These are phyloP conservation scores for Phytophthora fragariae DNA, from an alignment of 352 stramenopile genomes.

Conservation along the genomic window DNA sequence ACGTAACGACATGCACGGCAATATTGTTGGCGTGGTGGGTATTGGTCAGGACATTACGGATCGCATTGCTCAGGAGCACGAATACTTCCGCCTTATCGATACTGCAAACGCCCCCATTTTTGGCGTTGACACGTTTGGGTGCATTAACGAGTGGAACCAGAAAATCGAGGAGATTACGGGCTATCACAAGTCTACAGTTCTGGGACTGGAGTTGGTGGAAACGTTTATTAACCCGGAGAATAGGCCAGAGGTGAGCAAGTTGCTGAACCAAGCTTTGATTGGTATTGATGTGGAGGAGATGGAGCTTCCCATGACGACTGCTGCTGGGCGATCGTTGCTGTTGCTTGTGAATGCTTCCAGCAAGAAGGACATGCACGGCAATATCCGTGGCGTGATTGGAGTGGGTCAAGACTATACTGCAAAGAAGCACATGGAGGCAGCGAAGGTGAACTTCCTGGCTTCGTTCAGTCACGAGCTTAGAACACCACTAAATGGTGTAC, in stretches of 20 bases:
- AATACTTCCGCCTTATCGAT: slow-evolving; percentile 83
- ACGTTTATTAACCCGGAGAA: slow-evolving; percentile 70
- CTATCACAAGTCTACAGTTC: slow-evolving; percentile 65
- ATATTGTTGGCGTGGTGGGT: slow-evolving; percentile 88
- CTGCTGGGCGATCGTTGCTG: slow-evolving; percentile 47
- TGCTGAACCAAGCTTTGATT: slow-evolving; percentile 73
- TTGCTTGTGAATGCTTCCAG: slow-evolving; percentile 75
- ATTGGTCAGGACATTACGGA: slow-evolving; percentile 90
- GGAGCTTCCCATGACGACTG: slow-evolving; percentile 74
- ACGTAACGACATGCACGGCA: slow-evolving; percentile 69
- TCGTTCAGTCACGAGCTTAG: slow-evolving; percentile 76
- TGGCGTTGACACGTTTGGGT: slow-evolving; percentile 74
- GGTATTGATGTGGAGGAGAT: slow-evolving; percentile 77
- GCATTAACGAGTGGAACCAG: slow-evolving; percentile 83
- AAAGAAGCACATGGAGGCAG: slow-evolving; percentile 76
- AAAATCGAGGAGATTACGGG: slow-evolving; percentile 82
- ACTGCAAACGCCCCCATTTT: slow-evolving; percentile 83
- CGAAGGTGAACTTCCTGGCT: slow-evolving; percentile 71
- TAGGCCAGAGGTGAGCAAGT: slow-evolving; percentile 52
- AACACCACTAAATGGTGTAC: slow-evolving; percentile 80
- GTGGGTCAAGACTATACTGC: slow-evolving; percentile 92
- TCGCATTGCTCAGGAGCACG: slow-evolving; percentile 78
- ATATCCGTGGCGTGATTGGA: slow-evolving; percentile 89
- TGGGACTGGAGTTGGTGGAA: slow-evolving; percentile 68
- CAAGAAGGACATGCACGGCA: slow-evolving; percentile 87